These are phyloP conservation scores for Fagus sylvatica DNA, from an alignment of 306 rosid genomes.

Conservation along the genomic window DNA sequence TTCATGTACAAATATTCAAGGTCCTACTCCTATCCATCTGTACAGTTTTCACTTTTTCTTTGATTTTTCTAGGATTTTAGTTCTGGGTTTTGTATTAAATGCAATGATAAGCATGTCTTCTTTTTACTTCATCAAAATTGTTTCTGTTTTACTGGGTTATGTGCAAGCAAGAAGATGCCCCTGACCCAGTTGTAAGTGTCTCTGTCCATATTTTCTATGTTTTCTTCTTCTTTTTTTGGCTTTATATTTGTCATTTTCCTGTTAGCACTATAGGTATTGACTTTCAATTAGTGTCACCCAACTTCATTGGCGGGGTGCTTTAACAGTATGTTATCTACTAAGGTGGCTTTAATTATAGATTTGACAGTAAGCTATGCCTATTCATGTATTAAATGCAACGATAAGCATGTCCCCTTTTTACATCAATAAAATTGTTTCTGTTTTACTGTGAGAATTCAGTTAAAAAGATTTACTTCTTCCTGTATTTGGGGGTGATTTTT, in stretches of 20 bases:
- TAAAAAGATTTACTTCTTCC: conserved; percentile 1
- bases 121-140: too few species aligned
- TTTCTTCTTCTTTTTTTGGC: neutral
- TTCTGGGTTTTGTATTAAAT: conserved; percentile 2
- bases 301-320: conserved; percentile 42
- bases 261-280: conserved; percentile 7
- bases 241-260: conserved; percentile 19
- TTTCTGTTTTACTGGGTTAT: conserved; percentile 55
- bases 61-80: conserved; percentile 10
- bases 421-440: neutral
- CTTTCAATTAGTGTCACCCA: conserved; percentile 21
- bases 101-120: neutral
- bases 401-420: neutral
- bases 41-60: conserved; percentile 4
- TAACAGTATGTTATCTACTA: conserved; percentile 17
- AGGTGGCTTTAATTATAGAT: conserved; percentile 23
- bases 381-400: neutral
- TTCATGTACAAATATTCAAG: conserved; percentile 7
- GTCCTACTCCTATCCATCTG: neutral
- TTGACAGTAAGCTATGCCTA: conserved; percentile 17
- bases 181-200: conserved; percentile 76
- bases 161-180: conserved; percentile 99
- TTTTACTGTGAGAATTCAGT: neutral
- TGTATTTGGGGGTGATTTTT: neutral
- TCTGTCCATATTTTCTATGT: neutral